Evolutionary conservation across 1,139 yeast genomes (phyloP).

Genomic region (Pneumocystis oryctolagi): DNA sequence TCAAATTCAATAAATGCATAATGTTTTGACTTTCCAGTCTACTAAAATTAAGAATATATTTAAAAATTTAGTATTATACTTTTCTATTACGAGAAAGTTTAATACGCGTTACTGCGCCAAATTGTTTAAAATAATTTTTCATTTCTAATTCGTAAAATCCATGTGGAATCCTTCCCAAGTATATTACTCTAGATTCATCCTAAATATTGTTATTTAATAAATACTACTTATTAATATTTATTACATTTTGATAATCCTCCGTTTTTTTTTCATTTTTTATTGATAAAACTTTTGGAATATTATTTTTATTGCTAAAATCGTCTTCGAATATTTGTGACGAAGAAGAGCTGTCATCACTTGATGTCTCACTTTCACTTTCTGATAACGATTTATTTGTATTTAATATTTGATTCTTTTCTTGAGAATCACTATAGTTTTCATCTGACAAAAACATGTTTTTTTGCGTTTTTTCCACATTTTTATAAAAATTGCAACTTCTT

Average conservation of each 20-base stretch:
- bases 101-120: conserved; percentile 66
- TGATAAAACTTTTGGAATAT: conserved; percentile 7
- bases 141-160: conserved; percentile 81
- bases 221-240: not conserved
- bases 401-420: not conserved
- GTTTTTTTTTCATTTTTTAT: conserved; percentile 17
- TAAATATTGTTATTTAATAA: not conserved
- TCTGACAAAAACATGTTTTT: not conserved
- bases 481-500: not conserved
- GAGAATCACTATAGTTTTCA: not conserved
- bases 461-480: not conserved
- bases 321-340: conserved; percentile 3
- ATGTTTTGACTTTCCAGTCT: conserved; percentile 79
- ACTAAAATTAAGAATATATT: not conserved
- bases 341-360: not conserved
- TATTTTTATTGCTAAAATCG: conserved; percentile 10
- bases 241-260: not conserved
- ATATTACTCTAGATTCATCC: conserved; percentile 47
- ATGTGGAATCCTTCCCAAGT: conserved; percentile 82
- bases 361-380: conserved; percentile 2
- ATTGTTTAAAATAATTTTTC: conserved; percentile 70
- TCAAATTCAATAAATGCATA: conserved; percentile 82
- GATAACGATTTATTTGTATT: not conserved
- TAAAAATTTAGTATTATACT: not conserved
- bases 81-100: conserved; percentile 78